These are phyloP conservation scores for Phaffia tasmanica DNA, from an alignment of 768 basidiomycete genomes.

Conservation along the genomic window DNA sequence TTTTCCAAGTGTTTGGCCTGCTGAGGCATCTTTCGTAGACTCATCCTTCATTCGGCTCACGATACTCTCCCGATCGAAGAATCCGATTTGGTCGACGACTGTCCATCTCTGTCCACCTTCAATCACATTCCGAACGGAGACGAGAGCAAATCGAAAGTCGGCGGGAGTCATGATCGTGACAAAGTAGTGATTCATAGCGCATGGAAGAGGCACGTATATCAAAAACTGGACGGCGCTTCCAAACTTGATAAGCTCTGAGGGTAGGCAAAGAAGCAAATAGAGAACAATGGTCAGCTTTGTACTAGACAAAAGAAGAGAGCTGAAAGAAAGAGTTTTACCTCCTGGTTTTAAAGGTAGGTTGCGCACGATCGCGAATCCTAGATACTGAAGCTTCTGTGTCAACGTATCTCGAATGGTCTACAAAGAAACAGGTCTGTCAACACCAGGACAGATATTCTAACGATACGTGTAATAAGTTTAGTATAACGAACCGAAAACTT, in stretches of 20 bases:
- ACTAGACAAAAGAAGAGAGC: neutral
- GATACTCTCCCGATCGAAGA: conserved; percentile 26
- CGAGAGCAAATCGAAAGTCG: conserved; percentile 68
- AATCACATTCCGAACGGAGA: conserved; percentile 42
- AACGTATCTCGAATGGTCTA: conserved; percentile 73
- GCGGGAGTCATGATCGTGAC: conserved; percentile 70
- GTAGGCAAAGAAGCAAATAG: neutral
- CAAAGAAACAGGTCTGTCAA: neutral
- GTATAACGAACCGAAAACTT: conserved; percentile 50
- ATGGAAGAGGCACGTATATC: conserved; percentile 65
- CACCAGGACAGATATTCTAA: neutral
- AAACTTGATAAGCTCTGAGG: conserved; percentile 56
- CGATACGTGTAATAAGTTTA: neutral
- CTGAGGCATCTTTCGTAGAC: neutral
- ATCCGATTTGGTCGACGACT: conserved; percentile 30
- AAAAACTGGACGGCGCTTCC: conserved; percentile 51
- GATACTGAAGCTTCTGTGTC: conserved; percentile 69
- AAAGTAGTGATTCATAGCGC: conserved; percentile 70
- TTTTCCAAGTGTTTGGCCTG: neutral
- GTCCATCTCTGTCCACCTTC: conserved; percentile 30
- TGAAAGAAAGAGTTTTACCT: conserved; percentile 42
- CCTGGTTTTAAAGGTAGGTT: conserved; percentile 55
- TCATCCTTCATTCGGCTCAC: neutral
- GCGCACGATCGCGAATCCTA: conserved; percentile 66
- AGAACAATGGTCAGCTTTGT: neutral